Evolutionary conservation across 495 filamentous ascomycete genomes (phyloP).

Genomic region (Podospora appendiculata): DNA sequence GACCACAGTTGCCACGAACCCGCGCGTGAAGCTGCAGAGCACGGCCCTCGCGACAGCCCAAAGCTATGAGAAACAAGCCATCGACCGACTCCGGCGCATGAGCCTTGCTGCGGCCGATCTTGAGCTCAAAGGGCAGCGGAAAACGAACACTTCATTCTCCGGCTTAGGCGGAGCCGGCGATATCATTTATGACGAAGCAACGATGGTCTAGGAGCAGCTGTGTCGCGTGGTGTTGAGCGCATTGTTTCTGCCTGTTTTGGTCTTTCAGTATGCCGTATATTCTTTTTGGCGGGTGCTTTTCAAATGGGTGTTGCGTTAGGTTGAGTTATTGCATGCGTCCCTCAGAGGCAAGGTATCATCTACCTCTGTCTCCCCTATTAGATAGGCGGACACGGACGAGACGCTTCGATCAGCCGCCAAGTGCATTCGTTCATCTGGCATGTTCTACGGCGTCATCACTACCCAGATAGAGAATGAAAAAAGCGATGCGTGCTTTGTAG

Average conservation of each 20-base stretch:
- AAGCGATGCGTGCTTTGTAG: too few species aligned
- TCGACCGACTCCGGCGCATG: conserved; percentile 67
- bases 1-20: conserved; percentile 56
- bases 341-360: too few species aligned
- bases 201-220: neutral
- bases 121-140: conserved; percentile 48
- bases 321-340: too few species aligned
- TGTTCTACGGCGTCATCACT: too few species aligned
- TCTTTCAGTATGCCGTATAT: neutral
- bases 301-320: too few species aligned
- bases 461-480: too few species aligned
- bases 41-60: conserved; percentile 58
- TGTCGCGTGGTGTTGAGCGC: too few species aligned
- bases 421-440: too few species aligned
- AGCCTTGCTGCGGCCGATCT: conserved; percentile 66
- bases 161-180: neutral
- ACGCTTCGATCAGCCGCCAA: too few species aligned
- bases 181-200: conserved; percentile 1
- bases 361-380: too few species aligned
- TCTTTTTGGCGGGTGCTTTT: neutral
- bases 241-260: neutral
- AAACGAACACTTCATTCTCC: neutral
- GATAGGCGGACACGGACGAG: too few species aligned
- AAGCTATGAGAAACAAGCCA: conserved; percentile 63
- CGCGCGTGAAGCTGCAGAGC: conserved; percentile 58